Base-by-base conservation (phyloP, 2,329 filamentous ascomycete genomes). In the Xylaria sp. region DNA sequence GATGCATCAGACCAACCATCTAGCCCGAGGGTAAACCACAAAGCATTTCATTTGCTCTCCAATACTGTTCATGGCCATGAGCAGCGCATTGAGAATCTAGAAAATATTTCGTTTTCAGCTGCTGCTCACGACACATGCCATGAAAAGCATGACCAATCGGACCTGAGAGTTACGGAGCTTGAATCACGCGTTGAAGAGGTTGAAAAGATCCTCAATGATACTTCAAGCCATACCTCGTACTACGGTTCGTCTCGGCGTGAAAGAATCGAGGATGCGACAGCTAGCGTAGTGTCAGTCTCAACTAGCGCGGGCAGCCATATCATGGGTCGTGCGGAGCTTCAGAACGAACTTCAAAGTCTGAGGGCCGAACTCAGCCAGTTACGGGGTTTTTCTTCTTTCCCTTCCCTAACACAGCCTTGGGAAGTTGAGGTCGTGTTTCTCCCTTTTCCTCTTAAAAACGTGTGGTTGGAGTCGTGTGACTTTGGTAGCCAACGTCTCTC, bases 341-440 rank as follows among this genome's bases (percentile, higher is more conserved):
- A 79, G 67, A 80, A 72, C 51, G 81, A 86, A 64, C 75, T 87
- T 1, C 78, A 84, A 64, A 72, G 74, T 6, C 73, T 87, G 0
- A 80, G 82, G 65, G 78, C 80, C 3, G 81, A 84, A 63, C 76
- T 87, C 49, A 74, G 79, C 29, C 79, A 84, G 43, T 78, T 91
- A 9, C 87, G 90, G 72, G 71, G 74, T 10, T 52, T 72, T 11
- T 81, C 82, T 5, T 78, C 83, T 9, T 74, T 87, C 29, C 90
- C 90, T n/a, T 87, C 89, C 0, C 79, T 80, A 27, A 75, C 77
- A 41, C 81, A 85, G 40, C 89, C 90, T 0, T 93, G 90, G 89
- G 85, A 90, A 66, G 78, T 94, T 1, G 90, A 93, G 70, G 88
- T 93, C 4, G 86, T 93, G 1, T 86, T 93, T 59, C 74, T 93